Base-by-base conservation (phyloP, 192 early-diverging fungal genomes). In the Fimicolochytrium jonesii region DNA sequence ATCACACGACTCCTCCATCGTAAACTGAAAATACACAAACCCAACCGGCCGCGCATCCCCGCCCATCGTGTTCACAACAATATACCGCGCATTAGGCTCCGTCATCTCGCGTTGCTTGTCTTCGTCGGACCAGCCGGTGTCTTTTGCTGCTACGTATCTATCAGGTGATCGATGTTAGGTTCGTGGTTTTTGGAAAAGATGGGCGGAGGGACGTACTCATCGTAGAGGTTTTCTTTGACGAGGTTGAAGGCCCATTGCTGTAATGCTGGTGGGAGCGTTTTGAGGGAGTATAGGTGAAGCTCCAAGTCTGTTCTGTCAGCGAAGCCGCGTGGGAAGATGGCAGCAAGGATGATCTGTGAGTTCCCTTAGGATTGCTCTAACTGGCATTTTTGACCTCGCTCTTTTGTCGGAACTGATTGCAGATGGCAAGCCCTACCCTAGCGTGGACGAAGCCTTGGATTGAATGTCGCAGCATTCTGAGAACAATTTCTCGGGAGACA, bases 101-200 rank as follows among this genome's bases (percentile, higher is more conserved):
- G 59, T 68, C 77, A 88, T 80, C 59, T 88, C 87, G 0, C 46
- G 42, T 31, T 50, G 65, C 58, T 88, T 88, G 36, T 74, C 66
- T 7, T 72, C 52, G 42, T 77, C 77, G 50, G 75, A 68, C 87
- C 87, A 88, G 23, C 87, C 85, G 36, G 70, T 73, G 56, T 86
- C 82, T 28, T 86, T 81, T 11, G 87, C 84, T 7, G 74, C 72
- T 48, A 72, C 68, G 55, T 88, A 87, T 20, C 86, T 86, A 26
- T 0, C 3, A 30, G 22, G 36, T 11, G 2, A 60, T 18, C 2
- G n/a, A 35, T 3, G 36, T 6, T 17, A 15, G 3, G 25, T 0
- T 35, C 36, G 31, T n/a, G 15, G 23, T 49, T 13, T 25, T 20
- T n/a, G 35, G 26, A 28, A 43, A 29, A 48, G 29, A 30, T 52